These are phyloP conservation scores for Luzula sylvatica DNA, from an alignment of 176 grass and related monocot species.

Conservation along the genomic window DNA sequence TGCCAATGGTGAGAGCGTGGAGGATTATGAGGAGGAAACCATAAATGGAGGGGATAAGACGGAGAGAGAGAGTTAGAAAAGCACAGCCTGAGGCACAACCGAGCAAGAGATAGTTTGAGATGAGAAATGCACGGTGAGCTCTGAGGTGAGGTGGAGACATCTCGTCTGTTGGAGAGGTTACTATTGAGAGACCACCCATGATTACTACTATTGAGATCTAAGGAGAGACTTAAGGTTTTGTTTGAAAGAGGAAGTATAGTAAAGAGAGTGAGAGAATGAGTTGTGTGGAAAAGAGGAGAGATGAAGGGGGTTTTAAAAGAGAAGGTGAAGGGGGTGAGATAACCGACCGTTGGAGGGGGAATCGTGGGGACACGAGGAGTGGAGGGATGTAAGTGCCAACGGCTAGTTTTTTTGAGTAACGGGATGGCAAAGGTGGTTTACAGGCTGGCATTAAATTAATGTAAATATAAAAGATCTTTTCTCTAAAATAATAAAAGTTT, in stretches of 20 bases:
- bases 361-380: not conserved
- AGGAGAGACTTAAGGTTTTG: not conserved
- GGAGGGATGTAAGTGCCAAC: slow-evolving; percentile 22
- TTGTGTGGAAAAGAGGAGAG: slow-evolving; percentile 3
- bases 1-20: slow-evolving; percentile 64
- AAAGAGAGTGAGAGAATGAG: not conserved
- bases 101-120: slow-evolving; percentile 91
- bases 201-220: not conserved
- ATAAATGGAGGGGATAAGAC: slow-evolving; percentile 76
- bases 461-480: no score
- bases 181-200: slow-evolving; percentile 64
- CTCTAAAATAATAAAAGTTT: no score
- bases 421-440: no score
- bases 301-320: slow-evolving; percentile 29
- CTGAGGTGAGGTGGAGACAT: slow-evolving; percentile 50
- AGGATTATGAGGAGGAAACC: slow-evolving; percentile 95
- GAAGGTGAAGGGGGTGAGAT: slow-evolving; percentile 8
- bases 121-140: slow-evolving; percentile 60
- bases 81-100: slow-evolving; percentile 79
- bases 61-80: slow-evolving; percentile 96
- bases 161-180: slow-evolving; percentile 46
- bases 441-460: no score
- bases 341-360: slow-evolving; percentile 55
- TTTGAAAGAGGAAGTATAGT: not conserved
- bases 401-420: slow-evolving; percentile 76